These are phyloP conservation scores for Oryza nivara DNA, from an alignment of 176 grass and related monocot genomes.

Conservation along the genomic window DNA sequence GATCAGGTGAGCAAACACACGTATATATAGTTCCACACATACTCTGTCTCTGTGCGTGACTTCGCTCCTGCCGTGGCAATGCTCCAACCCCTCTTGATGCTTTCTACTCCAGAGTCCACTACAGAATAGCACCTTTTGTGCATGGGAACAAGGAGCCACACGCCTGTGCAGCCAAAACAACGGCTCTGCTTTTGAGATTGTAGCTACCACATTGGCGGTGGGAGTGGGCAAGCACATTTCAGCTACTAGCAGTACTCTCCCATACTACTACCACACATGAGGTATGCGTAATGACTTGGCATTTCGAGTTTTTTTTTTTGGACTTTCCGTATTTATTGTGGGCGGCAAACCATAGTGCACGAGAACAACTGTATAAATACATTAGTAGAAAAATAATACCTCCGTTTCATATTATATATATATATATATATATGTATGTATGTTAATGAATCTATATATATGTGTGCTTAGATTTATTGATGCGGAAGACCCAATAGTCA, in stretches of 20 bases:
- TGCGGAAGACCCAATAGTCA: too few relatives aligned
- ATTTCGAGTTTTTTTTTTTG: background rate
- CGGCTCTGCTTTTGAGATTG: slow-evolving; percentile 16
- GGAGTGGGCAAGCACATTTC: slow-evolving; percentile 11
- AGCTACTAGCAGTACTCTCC: background rate
- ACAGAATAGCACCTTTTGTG: background rate
- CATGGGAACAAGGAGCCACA: slow-evolving; percentile 9
- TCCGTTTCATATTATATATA: too few relatives aligned
- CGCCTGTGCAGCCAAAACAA: slow-evolving; percentile 18
- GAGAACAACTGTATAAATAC: background rate
- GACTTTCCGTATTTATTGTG: background rate
- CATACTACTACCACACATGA: background rate
- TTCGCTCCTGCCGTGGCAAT: background rate
- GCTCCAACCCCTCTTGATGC: background rate
- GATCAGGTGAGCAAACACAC: background rate
- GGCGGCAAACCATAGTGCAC: background rate
- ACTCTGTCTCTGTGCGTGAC: background rate
- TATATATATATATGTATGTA: too few relatives aligned
- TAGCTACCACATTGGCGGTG: background rate
- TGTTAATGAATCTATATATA: too few relatives aligned
- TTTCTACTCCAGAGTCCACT: background rate
- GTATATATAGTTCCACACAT: background rate
- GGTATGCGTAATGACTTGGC: slow-evolving; percentile 13
- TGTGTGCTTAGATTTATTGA: too few relatives aligned
- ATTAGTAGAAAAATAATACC: background rate